phyloP scores from a whole-genome alignment of 2,329 filamentous ascomycete species.

The Pleurostoma richardsiae region DNA sequence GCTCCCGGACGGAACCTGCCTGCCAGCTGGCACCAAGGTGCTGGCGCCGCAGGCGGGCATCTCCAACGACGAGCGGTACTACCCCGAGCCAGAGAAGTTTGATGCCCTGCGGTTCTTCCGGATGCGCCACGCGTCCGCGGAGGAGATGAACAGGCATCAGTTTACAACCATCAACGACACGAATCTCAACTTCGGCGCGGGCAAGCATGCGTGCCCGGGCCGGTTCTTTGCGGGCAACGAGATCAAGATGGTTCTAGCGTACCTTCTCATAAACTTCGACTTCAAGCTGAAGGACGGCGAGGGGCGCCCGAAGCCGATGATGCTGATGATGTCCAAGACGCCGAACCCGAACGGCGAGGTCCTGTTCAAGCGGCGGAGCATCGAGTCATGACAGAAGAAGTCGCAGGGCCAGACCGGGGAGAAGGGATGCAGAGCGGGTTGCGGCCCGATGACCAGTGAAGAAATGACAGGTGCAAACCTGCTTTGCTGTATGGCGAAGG shows the following conservation, averaged over 20 bases:
- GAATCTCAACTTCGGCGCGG: slow-evolving; percentile 41
- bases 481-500: neutral
- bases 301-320: slow-evolving; percentile 30
- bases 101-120: slow-evolving; percentile 45
- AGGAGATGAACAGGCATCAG: slow-evolving; percentile 33
- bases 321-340: slow-evolving; percentile 33
- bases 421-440: neutral
- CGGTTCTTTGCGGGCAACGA: slow-evolving; percentile 41
- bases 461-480: neutral
- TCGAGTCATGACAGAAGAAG: slow-evolving; percentile 4
- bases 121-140: slow-evolving; percentile 29
- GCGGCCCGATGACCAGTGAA: neutral
- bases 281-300: slow-evolving; percentile 31
- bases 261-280: slow-evolving; percentile 37
- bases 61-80: slow-evolving; percentile 33
- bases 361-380: slow-evolving; percentile 29
- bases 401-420: neutral
- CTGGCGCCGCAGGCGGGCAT: slow-evolving; percentile 34
- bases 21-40: slow-evolving; percentile 36
- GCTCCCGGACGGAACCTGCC: slow-evolving; percentile 36
- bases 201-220: slow-evolving; percentile 42
- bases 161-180: slow-evolving; percentile 35
- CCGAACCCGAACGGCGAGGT: slow-evolving; percentile 32
- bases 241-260: slow-evolving; percentile 37
- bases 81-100: slow-evolving; percentile 34